Evolutionary conservation across 2,329 filamentous ascomycete species (phyloP), one percentile per base, ranked within the genome.

Genomic region (Pseudonectria buxi): DNA sequence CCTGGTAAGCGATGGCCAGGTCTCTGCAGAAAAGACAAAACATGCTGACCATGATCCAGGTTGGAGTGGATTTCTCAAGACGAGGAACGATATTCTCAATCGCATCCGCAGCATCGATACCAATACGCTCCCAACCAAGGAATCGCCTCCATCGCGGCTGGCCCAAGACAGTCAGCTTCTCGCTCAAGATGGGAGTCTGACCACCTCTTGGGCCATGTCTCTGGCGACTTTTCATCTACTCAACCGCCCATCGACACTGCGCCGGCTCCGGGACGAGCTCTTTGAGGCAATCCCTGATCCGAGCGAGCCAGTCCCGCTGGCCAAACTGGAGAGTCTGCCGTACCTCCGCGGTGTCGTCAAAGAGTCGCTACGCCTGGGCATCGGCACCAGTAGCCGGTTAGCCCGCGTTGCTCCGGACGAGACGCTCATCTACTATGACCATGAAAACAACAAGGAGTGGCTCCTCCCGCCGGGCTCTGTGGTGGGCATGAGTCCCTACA

Each of bases 341-440:
- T 74, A 72, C 42, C 60, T 75, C 16, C 53, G 62, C 18, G 69
- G 67, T n/a, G 67, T 73, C 3, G 60, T 76, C 36, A 68, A 66
- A 30, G 72, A 76, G 50, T 58, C 67, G 1, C 56, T 74, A 45
- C 64, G 73, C 6, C 53, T 72, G 4, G 64, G 71, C 33, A 65
- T 71, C 11, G 63, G 63, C 10, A 61, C 70, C 3, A 67, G 63
- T n/a, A 61, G 69, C 34, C 51, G 65, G 4, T 57, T 74, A 2
- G 65, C 71, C 33, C 68, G 72, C 2, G 54, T 70, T 13, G 68
- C 70, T 0, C 66, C 69, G 3, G 47, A 57, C 18, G 57, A 62
- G 40, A 45, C 49, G 3, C 45, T 61, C 14, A 39, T 52, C 26
- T 53, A 53, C 15, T 39, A 44, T n/a, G 59, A 62, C 31, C 40